These are phyloP conservation scores for Seiridium cupressi DNA, from an alignment of 2,329 filamentous ascomycete species.

Conservation along the genomic window DNA sequence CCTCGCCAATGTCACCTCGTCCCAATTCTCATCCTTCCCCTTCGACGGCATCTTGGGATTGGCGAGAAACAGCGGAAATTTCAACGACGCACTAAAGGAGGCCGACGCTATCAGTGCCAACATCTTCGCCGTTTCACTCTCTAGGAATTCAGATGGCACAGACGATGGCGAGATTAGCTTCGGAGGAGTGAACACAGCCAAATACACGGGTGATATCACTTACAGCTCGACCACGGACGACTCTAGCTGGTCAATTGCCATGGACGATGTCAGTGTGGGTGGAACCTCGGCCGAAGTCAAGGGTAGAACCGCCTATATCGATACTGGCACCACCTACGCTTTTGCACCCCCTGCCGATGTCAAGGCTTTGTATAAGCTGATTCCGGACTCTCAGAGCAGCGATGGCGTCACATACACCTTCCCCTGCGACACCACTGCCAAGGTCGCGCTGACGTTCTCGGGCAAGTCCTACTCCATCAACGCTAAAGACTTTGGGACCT, in stretches of 20 bases:
- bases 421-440: constrained; percentile 66
- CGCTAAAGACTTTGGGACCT: constrained; percentile 64
- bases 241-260: constrained; percentile 66
- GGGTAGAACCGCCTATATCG: constrained; percentile 66
- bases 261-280: constrained; percentile 65
- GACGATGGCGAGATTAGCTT: constrained; percentile 78
- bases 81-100: constrained; percentile 61
- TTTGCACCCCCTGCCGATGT: constrained; percentile 70
- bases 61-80: constrained; percentile 59
- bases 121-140: constrained; percentile 70
- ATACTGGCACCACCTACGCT: constrained; percentile 80
- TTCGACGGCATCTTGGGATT: constrained; percentile 88
- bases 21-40: constrained; percentile 74
- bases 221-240: constrained; percentile 58
- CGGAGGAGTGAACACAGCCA: constrained; percentile 64
- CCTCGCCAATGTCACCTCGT: constrained; percentile 66
- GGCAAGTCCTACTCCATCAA: constrained; percentile 66
- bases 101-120: constrained; percentile 59
- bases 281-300: constrained; percentile 57
- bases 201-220: constrained; percentile 65
- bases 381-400: constrained; percentile 58
- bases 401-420: constrained; percentile 64
- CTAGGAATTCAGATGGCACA: constrained; percentile 60
- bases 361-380: constrained; percentile 61
- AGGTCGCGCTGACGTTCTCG: constrained; percentile 66